Conservation (phyloP, 768 basidiomycete species). For the Hypholoma fasciculare region DNA sequence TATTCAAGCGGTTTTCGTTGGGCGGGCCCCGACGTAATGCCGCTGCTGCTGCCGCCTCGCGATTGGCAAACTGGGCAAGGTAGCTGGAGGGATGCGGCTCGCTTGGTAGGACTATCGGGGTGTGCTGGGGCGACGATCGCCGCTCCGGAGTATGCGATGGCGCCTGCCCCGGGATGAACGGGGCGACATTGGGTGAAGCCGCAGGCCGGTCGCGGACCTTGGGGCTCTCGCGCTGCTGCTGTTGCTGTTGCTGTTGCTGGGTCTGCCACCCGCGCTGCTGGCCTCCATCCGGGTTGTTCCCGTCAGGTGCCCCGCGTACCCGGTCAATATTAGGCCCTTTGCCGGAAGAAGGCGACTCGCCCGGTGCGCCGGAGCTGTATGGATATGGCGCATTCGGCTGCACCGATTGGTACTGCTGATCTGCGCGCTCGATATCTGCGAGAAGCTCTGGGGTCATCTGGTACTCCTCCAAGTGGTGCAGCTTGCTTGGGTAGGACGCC, state of each 20-base stretch:
- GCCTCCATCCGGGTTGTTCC: constrained; percentile 51
- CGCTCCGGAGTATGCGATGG: constrained; percentile 55
- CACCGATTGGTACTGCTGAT: constrained; percentile 47
- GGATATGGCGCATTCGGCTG: constrained; percentile 25
- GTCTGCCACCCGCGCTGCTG: constrained; percentile 24
- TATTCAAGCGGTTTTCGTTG: constrained; percentile 28
- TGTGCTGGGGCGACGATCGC: constrained; percentile 49
- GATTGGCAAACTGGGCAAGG: constrained; percentile 43
- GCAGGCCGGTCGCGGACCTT: constrained; percentile 45
- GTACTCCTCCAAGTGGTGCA: constrained; percentile 42
- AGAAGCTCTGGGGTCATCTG: constrained; percentile 72
- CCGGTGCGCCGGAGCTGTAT: constrained; percentile 27
- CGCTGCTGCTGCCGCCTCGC: constrained; percentile 35
- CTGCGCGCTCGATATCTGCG: constrained; percentile 73
- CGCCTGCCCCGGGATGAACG: constrained; percentile 32
- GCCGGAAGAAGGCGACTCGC: constrained; percentile 42
- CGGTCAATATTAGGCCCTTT: constrained; percentile 58
- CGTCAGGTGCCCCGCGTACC: constrained; percentile 47
- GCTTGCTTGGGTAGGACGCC: constrained; percentile 57
- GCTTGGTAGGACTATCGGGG: constrained; percentile 47
- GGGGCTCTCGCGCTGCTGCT: constrained; percentile 45
- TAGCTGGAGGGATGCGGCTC: constrained; percentile 44
- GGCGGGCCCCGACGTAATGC: constrained; percentile 25
- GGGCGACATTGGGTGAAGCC: constrained; percentile 32
- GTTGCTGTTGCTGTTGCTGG: constrained; percentile 23